These are phyloP conservation scores for Aspergillus glaucus DNA, from an alignment of 2,329 filamentous ascomycete species.

Conservation along the genomic window DNA sequence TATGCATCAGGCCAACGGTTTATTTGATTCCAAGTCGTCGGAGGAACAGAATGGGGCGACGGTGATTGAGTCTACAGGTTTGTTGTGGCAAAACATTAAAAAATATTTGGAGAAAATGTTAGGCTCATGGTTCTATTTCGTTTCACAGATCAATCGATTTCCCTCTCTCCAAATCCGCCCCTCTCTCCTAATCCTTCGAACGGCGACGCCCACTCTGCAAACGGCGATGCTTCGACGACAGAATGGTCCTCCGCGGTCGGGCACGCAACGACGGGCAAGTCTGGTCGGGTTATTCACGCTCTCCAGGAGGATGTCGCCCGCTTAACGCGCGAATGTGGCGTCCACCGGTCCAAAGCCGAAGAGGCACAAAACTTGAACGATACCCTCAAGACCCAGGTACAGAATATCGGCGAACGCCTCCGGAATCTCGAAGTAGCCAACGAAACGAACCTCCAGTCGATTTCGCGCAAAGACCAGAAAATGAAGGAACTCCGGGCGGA, in stretches of 20 bases:
- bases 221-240: slow-evolving; percentile 22
- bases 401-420: slow-evolving; percentile 41
- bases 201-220: slow-evolving; percentile 18
- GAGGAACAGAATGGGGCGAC: slow-evolving; percentile 19
- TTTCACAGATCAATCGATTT: background rate
- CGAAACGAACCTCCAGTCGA: slow-evolving; percentile 42
- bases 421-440: slow-evolving; percentile 42
- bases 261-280: slow-evolving; percentile 45
- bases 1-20: slow-evolving; percentile 37
- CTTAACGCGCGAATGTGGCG: slow-evolving; percentile 40
- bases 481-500: slow-evolving; percentile 41
- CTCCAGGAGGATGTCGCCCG: slow-evolving; percentile 47
- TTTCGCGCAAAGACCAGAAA: slow-evolving; percentile 43
- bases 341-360: slow-evolving; percentile 41
- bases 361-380: slow-evolving; percentile 44
- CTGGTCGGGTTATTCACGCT: slow-evolving; percentile 46
- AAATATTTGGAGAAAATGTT: too few relatives aligned
- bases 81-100: slow-evolving; percentile 4
- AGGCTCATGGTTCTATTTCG: too few relatives aligned
- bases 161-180: slow-evolving; percentile 4
- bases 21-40: slow-evolving; percentile 26
- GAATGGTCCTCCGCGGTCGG: slow-evolving; percentile 47
- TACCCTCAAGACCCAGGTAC: slow-evolving; percentile 37
- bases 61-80: slow-evolving; percentile 18
- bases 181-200: slow-evolving; percentile 17